Evolutionary conservation across 2,329 filamentous ascomycete genomes (phyloP).

Genomic region (Verticillium nonalfalfae): DNA sequence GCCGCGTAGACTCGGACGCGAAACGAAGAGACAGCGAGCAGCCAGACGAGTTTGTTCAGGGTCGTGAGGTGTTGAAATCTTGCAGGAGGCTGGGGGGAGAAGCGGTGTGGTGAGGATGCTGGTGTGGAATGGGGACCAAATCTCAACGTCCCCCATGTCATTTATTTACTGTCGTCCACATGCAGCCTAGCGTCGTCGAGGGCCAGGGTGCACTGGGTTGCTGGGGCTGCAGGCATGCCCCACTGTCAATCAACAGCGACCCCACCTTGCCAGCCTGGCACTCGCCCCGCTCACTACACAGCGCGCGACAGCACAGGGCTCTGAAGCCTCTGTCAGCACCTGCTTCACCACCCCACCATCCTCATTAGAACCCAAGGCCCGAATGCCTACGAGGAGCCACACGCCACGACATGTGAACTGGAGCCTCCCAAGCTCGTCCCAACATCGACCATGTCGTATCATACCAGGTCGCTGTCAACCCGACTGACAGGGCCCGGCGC

Average conservation of each 20-base stretch:
- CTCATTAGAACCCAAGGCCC: neutral
- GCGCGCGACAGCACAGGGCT: neutral
- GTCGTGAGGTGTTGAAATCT: neutral
- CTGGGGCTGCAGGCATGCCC: conserved; percentile 4
- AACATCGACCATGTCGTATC: conserved; percentile 42
- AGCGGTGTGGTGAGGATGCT: conserved; percentile 5
- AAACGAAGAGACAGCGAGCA: neutral
- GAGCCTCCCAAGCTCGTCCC: conserved; percentile 7
- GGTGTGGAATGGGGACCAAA: conserved; percentile 7
- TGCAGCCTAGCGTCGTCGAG: conserved; percentile 8
- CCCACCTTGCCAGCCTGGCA: neutral
- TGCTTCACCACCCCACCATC: neutral
- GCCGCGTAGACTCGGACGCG: neutral
- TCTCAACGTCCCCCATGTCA: conserved; percentile 7
- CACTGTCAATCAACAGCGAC: neutral
- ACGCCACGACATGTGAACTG: conserved; percentile 1
- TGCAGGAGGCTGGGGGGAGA: conserved; percentile 9
- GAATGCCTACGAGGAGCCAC: neutral
- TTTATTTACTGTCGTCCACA: conserved; percentile 12
- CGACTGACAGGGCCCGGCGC: conserved; percentile 56
- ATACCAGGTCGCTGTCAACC: conserved; percentile 52
- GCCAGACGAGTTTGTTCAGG: neutral
- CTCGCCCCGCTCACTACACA: neutral
- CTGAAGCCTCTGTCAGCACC: neutral
- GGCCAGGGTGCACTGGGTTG: conserved; percentile 4